Percentiles rank a stretch among this genome's conserved stretches.
Evolutionary conservation across 2,329 filamentous ascomycete species (phyloP).

Genomic region (Hortaea sp.): DNA sequence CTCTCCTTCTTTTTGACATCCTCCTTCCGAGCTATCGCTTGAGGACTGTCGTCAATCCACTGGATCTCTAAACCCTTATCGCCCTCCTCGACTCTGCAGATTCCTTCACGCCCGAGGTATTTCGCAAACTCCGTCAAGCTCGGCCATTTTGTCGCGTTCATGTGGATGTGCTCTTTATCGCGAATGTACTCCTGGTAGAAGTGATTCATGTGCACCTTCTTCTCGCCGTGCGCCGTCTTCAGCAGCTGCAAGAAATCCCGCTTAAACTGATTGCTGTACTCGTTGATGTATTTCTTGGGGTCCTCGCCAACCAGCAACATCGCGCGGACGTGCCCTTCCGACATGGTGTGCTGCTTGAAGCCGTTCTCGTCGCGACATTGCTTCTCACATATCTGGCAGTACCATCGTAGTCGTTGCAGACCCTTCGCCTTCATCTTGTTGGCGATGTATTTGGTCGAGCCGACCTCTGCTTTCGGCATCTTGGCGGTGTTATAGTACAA

Average conservation of each 20-base stretch:
- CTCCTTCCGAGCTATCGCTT: constrained; percentile 70
- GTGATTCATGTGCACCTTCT: constrained; percentile 76
- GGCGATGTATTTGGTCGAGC: constrained; percentile 77
- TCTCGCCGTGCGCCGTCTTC: constrained; percentile 79
- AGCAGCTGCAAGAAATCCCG: constrained; percentile 69
- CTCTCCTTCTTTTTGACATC: constrained; percentile 73
- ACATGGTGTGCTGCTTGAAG: constrained; percentile 72
- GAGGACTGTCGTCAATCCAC: constrained; percentile 87
- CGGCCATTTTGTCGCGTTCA: constrained; percentile 88
- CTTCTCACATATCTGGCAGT: constrained; percentile 69
- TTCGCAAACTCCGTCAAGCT: constrained; percentile 86
- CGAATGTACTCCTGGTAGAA: constrained; percentile 94
- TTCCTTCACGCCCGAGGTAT: constrained; percentile 70
- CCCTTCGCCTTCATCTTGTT: constrained; percentile 84
- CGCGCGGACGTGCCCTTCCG: constrained; percentile 78
- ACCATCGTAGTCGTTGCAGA: constrained; percentile 76
- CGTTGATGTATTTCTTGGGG: constrained; percentile 69
- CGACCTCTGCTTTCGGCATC: constrained; percentile 89
- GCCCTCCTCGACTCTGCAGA: constrained; percentile 83
- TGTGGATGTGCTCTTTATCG: constrained; percentile 79
- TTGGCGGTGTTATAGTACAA: constrained; percentile 22
- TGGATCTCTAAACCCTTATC: constrained; percentile 76
- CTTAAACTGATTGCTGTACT: constrained; percentile 73
- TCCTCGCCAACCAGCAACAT: constrained; percentile 84
- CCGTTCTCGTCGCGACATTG: constrained; percentile 80